These are phyloP conservation scores for Amaranthus palmeri DNA, from an alignment of 148 eudicot genomes.

Conservation along the genomic window DNA sequence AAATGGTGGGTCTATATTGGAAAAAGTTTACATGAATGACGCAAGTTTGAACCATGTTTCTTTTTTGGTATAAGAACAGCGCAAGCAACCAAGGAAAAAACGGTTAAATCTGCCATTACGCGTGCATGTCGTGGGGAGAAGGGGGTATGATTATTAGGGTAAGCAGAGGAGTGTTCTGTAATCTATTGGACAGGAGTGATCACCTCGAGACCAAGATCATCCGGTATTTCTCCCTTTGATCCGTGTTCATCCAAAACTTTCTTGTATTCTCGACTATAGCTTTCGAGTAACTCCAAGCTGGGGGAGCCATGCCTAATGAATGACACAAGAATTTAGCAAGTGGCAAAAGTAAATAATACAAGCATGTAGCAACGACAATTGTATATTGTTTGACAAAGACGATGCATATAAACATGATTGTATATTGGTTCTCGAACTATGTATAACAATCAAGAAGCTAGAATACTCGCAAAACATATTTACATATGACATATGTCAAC, in stretches of 20 bases:
- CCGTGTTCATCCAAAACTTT: slow-evolving; percentile 71
- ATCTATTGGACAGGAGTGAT: background rate
- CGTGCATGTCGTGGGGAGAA: too few relatives aligned
- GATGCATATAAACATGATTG: background rate
- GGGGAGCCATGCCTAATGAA: slow-evolving; percentile 74
- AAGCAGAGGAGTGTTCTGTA: background rate
- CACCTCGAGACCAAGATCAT: slow-evolving; percentile 87
- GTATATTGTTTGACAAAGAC: too few relatives aligned
- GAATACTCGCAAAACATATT: too few relatives aligned
- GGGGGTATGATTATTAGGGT: background rate
- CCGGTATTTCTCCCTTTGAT: slow-evolving; percentile 64
- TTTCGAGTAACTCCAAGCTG: slow-evolving; percentile 59
- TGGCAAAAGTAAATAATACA: background rate
- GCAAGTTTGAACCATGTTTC: too few relatives aligned
- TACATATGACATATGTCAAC: too few relatives aligned
- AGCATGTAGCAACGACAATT: background rate
- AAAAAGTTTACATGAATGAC: background rate
- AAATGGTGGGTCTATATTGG: background rate
- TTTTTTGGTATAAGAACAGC: too few relatives aligned
- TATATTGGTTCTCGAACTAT: background rate
- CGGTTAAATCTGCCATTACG: too few relatives aligned
- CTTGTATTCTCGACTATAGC: slow-evolving; percentile 58
- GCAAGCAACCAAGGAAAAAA: too few relatives aligned
- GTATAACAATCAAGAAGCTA: background rate
- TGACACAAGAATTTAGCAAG: background rate